These are phyloP conservation scores for Sclerotinia subarctica DNA, from an alignment of 2,329 filamentous ascomycete genomes.

Conservation along the genomic window DNA sequence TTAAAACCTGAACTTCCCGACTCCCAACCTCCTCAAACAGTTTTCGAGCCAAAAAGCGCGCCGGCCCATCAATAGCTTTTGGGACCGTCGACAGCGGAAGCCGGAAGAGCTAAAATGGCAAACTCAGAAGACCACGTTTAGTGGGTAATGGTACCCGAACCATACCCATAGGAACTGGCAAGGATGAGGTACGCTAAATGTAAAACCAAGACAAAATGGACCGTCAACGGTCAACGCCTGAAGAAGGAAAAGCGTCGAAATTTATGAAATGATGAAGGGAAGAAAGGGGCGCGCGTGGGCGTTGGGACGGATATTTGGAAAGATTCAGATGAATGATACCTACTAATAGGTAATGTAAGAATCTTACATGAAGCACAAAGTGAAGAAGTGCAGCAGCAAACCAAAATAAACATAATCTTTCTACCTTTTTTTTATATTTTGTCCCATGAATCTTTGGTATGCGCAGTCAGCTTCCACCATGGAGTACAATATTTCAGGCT, in stretches of 20 bases:
- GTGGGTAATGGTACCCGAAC: constrained; percentile 29
- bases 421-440: not conserved
- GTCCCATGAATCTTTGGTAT: not conserved
- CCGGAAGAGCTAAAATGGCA: constrained; percentile 23
- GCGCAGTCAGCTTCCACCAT: constrained; percentile 7
- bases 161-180: constrained; percentile 22
- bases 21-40: constrained; percentile 18
- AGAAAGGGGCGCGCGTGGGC: constrained; percentile 17
- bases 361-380: not conserved
- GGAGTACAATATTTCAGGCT: not conserved
- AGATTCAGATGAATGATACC: not conserved
- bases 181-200: not conserved
- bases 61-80: constrained; percentile 22
- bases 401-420: not conserved
- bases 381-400: not conserved
- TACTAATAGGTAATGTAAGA: not conserved
- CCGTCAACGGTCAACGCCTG: constrained; percentile 17
- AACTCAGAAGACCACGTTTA: constrained; percentile 20
- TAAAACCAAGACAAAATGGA: constrained; percentile 13
- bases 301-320: constrained; percentile 5
- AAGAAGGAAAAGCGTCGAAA: not conserved
- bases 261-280: constrained; percentile 16
- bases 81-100: constrained; percentile 25
- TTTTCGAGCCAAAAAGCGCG: constrained; percentile 19
- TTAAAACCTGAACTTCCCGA: not conserved